These are phyloP conservation scores for Tolypocladium amazonense DNA, from an alignment of 2,329 filamentous ascomycete genomes.

Conservation along the genomic window DNA sequence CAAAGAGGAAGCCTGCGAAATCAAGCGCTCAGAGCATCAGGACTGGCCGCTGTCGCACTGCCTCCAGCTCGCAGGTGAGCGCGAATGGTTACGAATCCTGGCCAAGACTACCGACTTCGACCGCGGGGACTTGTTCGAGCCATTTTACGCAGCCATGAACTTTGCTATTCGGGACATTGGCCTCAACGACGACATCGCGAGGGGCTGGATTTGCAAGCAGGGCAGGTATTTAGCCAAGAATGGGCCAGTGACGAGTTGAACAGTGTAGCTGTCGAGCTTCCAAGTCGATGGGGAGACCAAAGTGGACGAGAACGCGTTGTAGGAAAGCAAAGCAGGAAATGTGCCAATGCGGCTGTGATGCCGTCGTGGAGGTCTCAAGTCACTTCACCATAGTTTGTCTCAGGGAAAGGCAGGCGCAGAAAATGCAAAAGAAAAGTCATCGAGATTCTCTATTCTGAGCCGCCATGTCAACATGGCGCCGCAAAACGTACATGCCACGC, in stretches of 20 bases:
- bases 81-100: background rate
- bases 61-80: slow-evolving; percentile 1
- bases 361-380: background rate
- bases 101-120: background rate
- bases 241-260: background rate
- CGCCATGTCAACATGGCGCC: background rate
- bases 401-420: background rate
- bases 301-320: background rate
- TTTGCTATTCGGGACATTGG: background rate
- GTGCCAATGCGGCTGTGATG: background rate
- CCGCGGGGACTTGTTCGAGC: background rate
- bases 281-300: background rate
- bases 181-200: background rate
- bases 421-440: background rate
- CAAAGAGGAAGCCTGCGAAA: background rate
- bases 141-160: background rate
- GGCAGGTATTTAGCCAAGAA: background rate
- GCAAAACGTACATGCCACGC: background rate
- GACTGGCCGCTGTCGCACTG: slow-evolving; percentile 4
- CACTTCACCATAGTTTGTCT: background rate
- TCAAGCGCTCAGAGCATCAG: slow-evolving; percentile 4
- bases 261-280: background rate
- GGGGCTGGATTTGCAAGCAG: background rate
- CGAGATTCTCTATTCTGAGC: background rate
- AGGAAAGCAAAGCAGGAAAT: background rate